A percentile compares a stretch with the other conserved stretches of the same genome.
Evolutionary conservation across 2,329 filamentous ascomycete genomes (phyloP).

Genomic region (Sarocladium brachiariae): DNA sequence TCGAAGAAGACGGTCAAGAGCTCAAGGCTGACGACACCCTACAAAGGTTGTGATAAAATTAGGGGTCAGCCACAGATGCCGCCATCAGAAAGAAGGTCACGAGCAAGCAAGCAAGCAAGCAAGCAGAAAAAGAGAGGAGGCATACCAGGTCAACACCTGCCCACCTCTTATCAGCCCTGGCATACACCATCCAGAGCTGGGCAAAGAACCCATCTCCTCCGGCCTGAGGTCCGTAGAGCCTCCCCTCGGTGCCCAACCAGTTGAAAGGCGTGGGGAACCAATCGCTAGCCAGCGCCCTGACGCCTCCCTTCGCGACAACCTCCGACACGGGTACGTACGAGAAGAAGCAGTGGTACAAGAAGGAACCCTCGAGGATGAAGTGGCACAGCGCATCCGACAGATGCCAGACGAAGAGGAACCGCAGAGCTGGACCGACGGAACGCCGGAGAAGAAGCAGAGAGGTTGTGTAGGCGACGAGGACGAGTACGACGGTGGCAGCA

Average conservation of each 20-base stretch:
- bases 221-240: conserved; percentile 51
- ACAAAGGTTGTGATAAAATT: conserved; percentile 7
- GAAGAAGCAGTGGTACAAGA: conserved; percentile 93
- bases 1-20: conserved; percentile 58
- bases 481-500: conserved; percentile 45
- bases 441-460: conserved; percentile 28
- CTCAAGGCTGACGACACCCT: conserved; percentile 55
- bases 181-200: conserved; percentile 63
- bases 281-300: conserved; percentile 11
- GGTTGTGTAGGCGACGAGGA: conserved; percentile 38
- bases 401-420: conserved; percentile 90
- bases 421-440: conserved; percentile 38
- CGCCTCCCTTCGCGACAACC: conserved; percentile 22
- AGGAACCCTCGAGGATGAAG: conserved; percentile 83
- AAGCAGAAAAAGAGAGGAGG: neutral
- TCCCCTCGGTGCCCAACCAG: conserved; percentile 40
- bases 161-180: conserved; percentile 57
- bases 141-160: conserved; percentile 51
- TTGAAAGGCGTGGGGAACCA: conserved; percentile 44
- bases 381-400: conserved; percentile 89
- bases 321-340: conserved; percentile 31
- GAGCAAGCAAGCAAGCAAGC: too few relatives aligned
- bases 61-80: too few relatives aligned
- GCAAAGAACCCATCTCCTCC: conserved; percentile 48
- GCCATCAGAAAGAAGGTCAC: too few relatives aligned